phyloP scores from a whole-genome alignment of 2,329 filamentous ascomycete genomes.

The Dothiorella sarmentorum region DNA sequence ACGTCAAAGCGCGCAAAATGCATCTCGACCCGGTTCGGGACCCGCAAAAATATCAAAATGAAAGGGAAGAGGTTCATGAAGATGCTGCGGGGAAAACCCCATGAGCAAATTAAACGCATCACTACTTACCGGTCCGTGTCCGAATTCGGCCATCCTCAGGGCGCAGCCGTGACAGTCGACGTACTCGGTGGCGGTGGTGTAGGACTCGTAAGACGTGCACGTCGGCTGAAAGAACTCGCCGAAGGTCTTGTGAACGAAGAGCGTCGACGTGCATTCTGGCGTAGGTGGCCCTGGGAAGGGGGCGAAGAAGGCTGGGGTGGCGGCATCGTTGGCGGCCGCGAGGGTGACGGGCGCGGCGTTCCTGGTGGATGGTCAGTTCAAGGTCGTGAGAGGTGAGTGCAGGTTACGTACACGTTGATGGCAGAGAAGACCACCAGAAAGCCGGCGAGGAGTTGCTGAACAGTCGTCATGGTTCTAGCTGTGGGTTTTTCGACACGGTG shows the following conservation, averaged over 20 bases:
- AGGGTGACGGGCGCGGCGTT: not conserved
- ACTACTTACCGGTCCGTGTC: conserved; percentile 26
- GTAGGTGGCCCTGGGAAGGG: not conserved
- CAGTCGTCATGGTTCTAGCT: not conserved
- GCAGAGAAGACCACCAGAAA: not conserved
- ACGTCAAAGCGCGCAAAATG: not conserved
- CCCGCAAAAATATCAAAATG: too few species aligned
- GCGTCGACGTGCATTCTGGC: not conserved
- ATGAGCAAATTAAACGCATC: too few species aligned
- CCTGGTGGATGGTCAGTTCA: not conserved
- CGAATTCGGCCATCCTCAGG: conserved; percentile 23
- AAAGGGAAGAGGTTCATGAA: too few species aligned
- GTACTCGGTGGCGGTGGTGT: conserved; percentile 27
- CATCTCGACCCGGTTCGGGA: not conserved
- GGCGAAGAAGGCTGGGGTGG: not conserved
- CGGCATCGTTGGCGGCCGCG: not conserved
- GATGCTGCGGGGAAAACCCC: too few species aligned
- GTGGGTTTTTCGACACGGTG: too few species aligned
- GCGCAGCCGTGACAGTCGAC: conserved; percentile 29
- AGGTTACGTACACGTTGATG: not conserved
- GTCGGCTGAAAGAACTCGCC: conserved; percentile 22
- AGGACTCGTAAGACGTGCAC: conserved; percentile 28
- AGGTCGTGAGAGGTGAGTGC: not conserved
- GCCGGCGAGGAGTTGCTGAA: not conserved
- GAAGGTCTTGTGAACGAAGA: not conserved